These are phyloP conservation scores for Cercis canadensis DNA, from an alignment of 306 rosid species.

Conservation along the genomic window DNA sequence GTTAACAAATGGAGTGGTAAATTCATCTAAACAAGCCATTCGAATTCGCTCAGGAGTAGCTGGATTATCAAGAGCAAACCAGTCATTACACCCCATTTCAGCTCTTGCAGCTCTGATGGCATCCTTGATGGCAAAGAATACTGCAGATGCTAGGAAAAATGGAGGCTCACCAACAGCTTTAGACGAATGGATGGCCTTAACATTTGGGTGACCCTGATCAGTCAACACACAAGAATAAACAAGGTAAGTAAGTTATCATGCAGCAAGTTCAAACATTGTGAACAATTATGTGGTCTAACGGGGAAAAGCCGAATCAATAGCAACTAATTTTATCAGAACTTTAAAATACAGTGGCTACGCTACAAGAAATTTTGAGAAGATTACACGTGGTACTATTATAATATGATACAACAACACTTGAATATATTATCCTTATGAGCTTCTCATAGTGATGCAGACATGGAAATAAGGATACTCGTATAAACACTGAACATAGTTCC, in stretches of 20 bases:
- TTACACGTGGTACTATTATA: conserved; percentile 11
- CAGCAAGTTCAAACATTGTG: conserved; percentile 11
- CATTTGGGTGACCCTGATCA: conserved; percentile 88
- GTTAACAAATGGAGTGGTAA: conserved; percentile 48
- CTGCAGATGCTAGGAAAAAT: conserved; percentile 87
- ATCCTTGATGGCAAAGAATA: conserved; percentile 85
- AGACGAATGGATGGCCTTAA: conserved; percentile 89
- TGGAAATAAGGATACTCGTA: neutral
- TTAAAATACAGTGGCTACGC: neutral
- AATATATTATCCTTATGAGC: neutral
- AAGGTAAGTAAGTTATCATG: conserved; percentile 18
- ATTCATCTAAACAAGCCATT: conserved; percentile 86
- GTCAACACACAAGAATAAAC: conserved; percentile 29
- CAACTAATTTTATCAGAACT: neutral
- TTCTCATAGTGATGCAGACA: neutral
- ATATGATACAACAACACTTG: neutral
- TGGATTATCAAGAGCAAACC: conserved; percentile 96
- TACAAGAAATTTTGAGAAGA: conserved; percentile 12
- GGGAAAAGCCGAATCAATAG: conserved; percentile 11
- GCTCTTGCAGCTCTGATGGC: conserved; percentile 80
- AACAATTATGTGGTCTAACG: too few relatives aligned
- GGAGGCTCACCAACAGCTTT: conserved; percentile 99
- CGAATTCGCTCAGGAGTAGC: conserved; percentile 97
- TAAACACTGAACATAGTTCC: neutral
- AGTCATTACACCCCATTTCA: conserved; percentile 64